Evolutionary conservation across 768 basidiomycete species (phyloP), one percentile per base, ranked within the genome.

Genomic region (Pleurotus cornucopiae): DNA sequence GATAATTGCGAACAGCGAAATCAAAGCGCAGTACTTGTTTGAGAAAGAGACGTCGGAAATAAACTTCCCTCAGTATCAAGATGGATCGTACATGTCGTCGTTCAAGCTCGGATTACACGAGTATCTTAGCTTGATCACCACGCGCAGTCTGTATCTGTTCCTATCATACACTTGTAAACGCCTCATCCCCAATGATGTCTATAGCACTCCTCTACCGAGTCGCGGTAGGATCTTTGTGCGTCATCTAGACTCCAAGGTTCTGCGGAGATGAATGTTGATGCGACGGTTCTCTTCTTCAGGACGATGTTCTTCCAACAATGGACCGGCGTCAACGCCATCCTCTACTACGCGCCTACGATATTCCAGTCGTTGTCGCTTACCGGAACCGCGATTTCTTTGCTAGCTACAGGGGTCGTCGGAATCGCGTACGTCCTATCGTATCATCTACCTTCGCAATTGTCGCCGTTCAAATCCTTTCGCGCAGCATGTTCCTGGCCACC

Each of bases 281-380:
- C 20, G 20, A 12, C n/a, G 20, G 20, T 20, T 20, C 20, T 20
- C 20, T 20, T 45, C 20, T 48, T 4, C 52, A 81, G 81, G 58
- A 83, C 74, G 41, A 92, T 86, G 88, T 86, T 85, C 73, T 90
- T 88, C 76, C 89, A 90, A 65, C 88, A 90, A 69, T 90, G 88
- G 87, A 89, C 74, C 26, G 89, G 88, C 58, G 77, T 88, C 63
- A 88, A 89, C 61, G 85, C 82, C 5, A 85, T 89, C 60, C 70
- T 90, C 49, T 90, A 89, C 73, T 90, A 89, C 61, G 88, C 88
- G 0, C 89, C 85, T 2, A 76, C 71, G 40, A 90, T 91, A 58
- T 91, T 91, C 74, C 46, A 73, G 43, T 61, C 66, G 12, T 77
- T 91, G 38, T 81, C 85, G 46, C 69, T 89, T 37, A 76, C 73